Conservation (phyloP, 2,329 filamentous ascomycete genomes). For the Ambrosiella xylebori region DNA sequence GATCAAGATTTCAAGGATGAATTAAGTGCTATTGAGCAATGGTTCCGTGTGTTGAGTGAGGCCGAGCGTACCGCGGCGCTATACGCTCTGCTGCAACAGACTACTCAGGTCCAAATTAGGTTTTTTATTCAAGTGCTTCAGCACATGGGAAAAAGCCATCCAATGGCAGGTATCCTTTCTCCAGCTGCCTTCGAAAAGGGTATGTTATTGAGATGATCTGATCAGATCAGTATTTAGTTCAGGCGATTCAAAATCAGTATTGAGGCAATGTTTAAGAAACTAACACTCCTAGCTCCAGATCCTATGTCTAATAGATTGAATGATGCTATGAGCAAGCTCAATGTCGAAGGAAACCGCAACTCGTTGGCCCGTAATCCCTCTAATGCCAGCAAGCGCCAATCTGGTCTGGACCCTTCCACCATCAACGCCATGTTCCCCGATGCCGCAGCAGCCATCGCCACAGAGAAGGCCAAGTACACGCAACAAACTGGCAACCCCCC, state of each 20-base stretch:
- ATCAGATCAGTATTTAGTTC: too few species aligned
- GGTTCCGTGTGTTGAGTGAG: constrained; percentile 95
- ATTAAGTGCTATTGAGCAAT: constrained; percentile 95
- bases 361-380: constrained; percentile 68
- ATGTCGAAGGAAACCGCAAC: constrained; percentile 70
- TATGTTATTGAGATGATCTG: constrained; percentile 22
- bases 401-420: constrained; percentile 77
- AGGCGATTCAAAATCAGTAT: not conserved
- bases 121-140: constrained; percentile 98
- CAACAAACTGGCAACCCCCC: constrained; percentile 84
- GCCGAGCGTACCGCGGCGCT: constrained; percentile 88
- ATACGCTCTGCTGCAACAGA: constrained; percentile 92
- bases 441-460: constrained; percentile 93
- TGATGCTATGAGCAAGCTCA: constrained; percentile 92
- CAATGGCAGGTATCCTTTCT: constrained; percentile 88
- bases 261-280: constrained; percentile 13
- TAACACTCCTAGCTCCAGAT: constrained; percentile 36
- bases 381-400: constrained; percentile 70
- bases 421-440: constrained; percentile 99
- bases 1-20: constrained; percentile 99
- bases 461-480: constrained; percentile 93
- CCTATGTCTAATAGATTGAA: constrained; percentile 91
- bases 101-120: constrained; percentile 93
- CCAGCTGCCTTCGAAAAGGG: constrained; percentile 95
- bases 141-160: constrained; percentile 97